Base-by-base conservation (phyloP, 73 alveolate species). In the Stentor roeselii region DNA sequence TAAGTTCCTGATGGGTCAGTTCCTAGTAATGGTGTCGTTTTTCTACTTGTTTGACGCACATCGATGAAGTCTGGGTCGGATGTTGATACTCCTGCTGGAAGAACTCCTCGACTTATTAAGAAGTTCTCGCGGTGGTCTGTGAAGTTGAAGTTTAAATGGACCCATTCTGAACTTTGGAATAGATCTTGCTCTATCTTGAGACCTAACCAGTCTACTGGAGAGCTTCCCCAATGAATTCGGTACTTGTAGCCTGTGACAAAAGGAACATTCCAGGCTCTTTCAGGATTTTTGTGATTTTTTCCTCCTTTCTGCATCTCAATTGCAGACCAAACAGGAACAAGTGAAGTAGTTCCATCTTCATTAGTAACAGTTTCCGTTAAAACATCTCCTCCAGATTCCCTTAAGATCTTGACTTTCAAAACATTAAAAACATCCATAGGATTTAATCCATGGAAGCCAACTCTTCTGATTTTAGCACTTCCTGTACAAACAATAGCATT, bases 211-310 rank as follows among this genome's bases (percentile, higher is more conserved):
- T n/a, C 59, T 78, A 67, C 27, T 1, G 80, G 80, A 67, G 0
- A 30, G 11, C 41, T n/a, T 67, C 80, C 59, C 91, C 91, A 89
- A 60, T 84, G 89, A 27, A 89, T 74, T 34, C 78, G 76, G 40
- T 89, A 89, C 35, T 60, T 82, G 40, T 89, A 86, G 42, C 89
- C 87, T 27, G 80, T 67, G 41, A 67, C 80, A 2, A 67, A 21
- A 27, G 80, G 80, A 21, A 67, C 34, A n/a, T 40, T 40, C 80
- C 80, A 67, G 11, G 41, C 80, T 34, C 34, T 67, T 27, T 21
- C 42, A 27, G 80, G 80, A 40, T 30, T 21, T 67, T 67, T 67
- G n/a, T n/a, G n/a, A 21, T 67, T 67, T 32, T 67, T 21, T 11
- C 80, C n/a, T 67, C 41, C n/a, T 30, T n/a, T n/a, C 2, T 21